Evolutionary conservation across 306 rosid genomes (phyloP), one percentile per base, ranked within the genome.

Genomic region (Betula pendula): DNA sequence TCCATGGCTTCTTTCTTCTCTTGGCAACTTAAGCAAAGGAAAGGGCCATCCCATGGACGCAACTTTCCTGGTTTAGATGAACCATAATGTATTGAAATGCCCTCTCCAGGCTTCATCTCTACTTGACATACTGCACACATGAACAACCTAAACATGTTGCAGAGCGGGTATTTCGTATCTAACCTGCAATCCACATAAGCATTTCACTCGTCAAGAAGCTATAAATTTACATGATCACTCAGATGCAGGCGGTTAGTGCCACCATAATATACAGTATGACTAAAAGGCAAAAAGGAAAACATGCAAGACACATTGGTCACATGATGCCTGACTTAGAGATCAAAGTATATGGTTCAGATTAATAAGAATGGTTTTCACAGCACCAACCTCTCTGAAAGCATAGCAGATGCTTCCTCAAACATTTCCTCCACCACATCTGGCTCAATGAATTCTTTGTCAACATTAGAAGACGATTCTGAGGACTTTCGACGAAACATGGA

Each of bases 1-100:
- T 96, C 99, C 99, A 96, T 96, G 79, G 99, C 99, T 81, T 91
- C 99, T 88, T 90, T 93, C 87, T 96, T 96, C 87, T 85, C 99
- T 78, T 93, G 98, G 82, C 99, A 96, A 91, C 97, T 87, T 55
- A n/a, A 47, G 77, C 99, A 96, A 74, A 96, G 92, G 83, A 96
- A 96, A 72, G 99, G 99, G 70, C 99, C 99, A 56, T 96, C 99
- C 98, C 99, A 96, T 25, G 98, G 97, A 40, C 99, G 97, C 85
- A 89, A 66, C 83, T 86, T 93, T 73, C 80, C 88, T 13, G 89
- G 75, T 75, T 86, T 84, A 48, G 87, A 65, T 2, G 88, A 86
- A 56, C 92, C 94, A 44, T 83, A 89, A 60, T 91, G 92, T 76
- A 96, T 88, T 20, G 99, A 93, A 84, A 96, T 83, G 50, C 99